Evolutionary conservation across 768 basidiomycete species (phyloP), one percentile per base, ranked within the genome.

Genomic region (Clitopilus hobsonii): DNA sequence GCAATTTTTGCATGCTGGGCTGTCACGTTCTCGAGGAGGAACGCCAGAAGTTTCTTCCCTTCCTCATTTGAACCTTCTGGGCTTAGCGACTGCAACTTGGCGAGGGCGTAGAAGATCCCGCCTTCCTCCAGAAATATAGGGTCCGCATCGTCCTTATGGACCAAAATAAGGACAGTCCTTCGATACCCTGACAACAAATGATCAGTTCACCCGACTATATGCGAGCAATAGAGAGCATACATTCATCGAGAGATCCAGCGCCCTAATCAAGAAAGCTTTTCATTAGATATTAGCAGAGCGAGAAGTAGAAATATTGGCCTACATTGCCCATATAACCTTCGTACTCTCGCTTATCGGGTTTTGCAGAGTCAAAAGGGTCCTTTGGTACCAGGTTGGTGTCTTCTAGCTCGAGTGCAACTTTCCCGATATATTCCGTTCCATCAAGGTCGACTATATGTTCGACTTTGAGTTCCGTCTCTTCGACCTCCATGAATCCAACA

Each of bases 1-100:
- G 59, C 49, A 24, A 62, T 60, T 11, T 54, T 48, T 26, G 56
- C 59, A 16, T 57, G 59, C 14, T 55, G 28, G 10, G 49, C 25
- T 5, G 24, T 47, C 7, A 57, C 25, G n/a, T 57, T 52, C 8
- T 48, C 54, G 28, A 68, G 18, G 3, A 36, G 13, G 32, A 36
- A 36, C 8, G 13, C 32, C 32, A 36, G 13, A 11, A 36, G n/a
- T n/a, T 36, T 36, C 32, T 36, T 36, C 13, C n/a, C n/a, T 3
- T 36, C 32, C 32, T 36, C 32, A n/a, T 11, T 36, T 11, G 32
- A n/a, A 14, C n/a, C 13, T 4, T 36, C 32, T 36, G 32, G 32
- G 10, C n/a, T n/a, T n/a, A n/a, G 13, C n/a, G 13, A 11, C n/a
- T n/a, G 32, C n/a, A 36, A 14, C 10, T 36, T 36, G 32, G 32